Evolutionary conservation across 495 filamentous ascomycete species (phyloP), one percentile per base, ranked within the genome.

Genomic region (Podospora didyma): DNA sequence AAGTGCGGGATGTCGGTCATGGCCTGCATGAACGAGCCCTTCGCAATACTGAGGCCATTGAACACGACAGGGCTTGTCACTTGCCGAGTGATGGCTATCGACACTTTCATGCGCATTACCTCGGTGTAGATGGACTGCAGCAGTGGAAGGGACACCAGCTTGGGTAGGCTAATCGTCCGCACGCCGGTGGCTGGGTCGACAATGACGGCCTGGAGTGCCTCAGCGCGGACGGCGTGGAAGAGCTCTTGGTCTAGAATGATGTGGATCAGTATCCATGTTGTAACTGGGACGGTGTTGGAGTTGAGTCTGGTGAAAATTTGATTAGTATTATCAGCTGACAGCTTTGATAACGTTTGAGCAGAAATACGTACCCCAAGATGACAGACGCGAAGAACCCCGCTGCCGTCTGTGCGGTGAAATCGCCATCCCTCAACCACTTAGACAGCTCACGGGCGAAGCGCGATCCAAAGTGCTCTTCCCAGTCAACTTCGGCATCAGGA

Each of bases 41-140:
- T 66, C 9, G 49, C 54, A 7, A 70, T 51, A 4, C 20, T 9
- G 35, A 64, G 63, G 7, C 64, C 65, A 1, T 53, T 59, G 3
- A 70, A 41, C 10, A 46, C 49, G 1, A 66, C 39, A 9, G 58
- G 1, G n/a, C 5, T 17, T 4, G 0, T 42, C 14, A 14, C n/a
- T 14, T 42, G 1, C 9, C 12, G 39, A 7, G 39, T 42, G 39
- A 42, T 42, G 39, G 39, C 2, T 4, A 42, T 42, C 7, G 39
- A 42, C 14, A 69, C 53, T 46, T 65, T 66, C 17, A 75, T 41
- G 3, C 74, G 68, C 5, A 77, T 58, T 9, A 61, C 61, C 49
- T 74, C 74, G 16, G 58, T 58, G 48, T 69, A 74, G 10, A 73
- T 51, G 2, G 74, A 73, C 50, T 69, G 59, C 1, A 75, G 47